These are phyloP conservation scores for Monilinia fructicola DNA, from an alignment of 2,329 filamentous ascomycete species.

Conservation along the genomic window DNA sequence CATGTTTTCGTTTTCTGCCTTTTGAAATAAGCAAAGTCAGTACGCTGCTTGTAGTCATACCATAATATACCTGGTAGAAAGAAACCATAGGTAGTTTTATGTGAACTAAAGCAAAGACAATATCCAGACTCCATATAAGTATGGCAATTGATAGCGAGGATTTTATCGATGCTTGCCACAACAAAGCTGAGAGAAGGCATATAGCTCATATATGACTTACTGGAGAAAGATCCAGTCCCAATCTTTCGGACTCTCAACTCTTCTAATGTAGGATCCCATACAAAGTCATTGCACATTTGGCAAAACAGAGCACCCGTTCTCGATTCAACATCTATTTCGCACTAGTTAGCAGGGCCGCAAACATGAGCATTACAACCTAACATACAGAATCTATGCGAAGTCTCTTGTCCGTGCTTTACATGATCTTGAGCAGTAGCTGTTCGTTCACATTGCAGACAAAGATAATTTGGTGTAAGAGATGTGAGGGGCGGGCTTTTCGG, in stretches of 20 bases:
- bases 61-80: not conserved
- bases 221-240: slow-evolving; percentile 63
- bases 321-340: slow-evolving; percentile 69
- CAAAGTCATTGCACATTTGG: slow-evolving; percentile 77
- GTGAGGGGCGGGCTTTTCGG: slow-evolving; percentile 57
- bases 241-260: slow-evolving; percentile 70
- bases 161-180: slow-evolving; percentile 1
- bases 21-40: slow-evolving; percentile 16
- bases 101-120: not conserved
- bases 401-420: slow-evolving; percentile 65
- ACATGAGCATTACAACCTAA: not conserved
- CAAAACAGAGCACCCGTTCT: slow-evolving; percentile 73
- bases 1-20: slow-evolving; percentile 73
- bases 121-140: not conserved
- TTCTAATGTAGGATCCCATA: slow-evolving; percentile 80
- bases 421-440: slow-evolving; percentile 67
- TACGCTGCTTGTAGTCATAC: not conserved
- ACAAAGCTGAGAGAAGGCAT: not conserved
- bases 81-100: not conserved
- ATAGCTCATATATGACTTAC: slow-evolving; percentile 45
- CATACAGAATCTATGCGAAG: slow-evolving; percentile 72
- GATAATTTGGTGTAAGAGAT: slow-evolving; percentile 65
- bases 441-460: slow-evolving; percentile 71
- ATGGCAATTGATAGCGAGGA: not conserved
- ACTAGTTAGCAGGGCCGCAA: slow-evolving; percentile 20